These are phyloP conservation scores for Fusarium annulatum DNA, from an alignment of 2,329 filamentous ascomycete species.

Conservation along the genomic window DNA sequence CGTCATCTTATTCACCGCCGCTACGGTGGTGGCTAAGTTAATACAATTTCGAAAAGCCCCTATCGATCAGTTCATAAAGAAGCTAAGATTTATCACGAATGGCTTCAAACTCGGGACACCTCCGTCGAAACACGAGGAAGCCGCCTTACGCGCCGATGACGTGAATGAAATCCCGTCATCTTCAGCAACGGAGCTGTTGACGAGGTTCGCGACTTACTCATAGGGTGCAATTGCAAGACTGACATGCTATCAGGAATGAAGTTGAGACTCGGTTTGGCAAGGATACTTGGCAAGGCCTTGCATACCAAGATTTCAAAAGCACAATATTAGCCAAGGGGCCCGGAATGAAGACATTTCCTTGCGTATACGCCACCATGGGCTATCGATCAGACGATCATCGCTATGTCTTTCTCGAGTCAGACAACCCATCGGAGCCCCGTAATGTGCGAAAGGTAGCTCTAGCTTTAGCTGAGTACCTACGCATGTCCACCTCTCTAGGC, in stretches of 20 bases:
- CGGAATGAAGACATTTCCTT: background rate
- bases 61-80: background rate
- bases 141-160: accelerated
- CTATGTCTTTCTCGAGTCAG: background rate
- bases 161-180: accelerated
- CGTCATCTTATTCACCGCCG: accelerated
- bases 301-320: background rate
- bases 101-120: accelerated
- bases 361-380: background rate
- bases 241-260: background rate
- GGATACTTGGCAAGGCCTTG: background rate
- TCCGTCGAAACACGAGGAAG: background rate
- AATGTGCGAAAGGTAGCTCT: background rate
- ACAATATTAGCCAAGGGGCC: background rate
- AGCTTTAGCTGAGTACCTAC: background rate
- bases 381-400: background rate
- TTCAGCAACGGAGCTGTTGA: accelerated
- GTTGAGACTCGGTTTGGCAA: background rate
- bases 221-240: accelerated
- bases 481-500: accelerated
- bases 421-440: background rate
- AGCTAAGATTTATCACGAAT: background rate
- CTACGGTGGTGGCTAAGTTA: background rate
- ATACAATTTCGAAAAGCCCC: background rate
- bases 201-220: accelerated